Conservation (phyloP, 2,329 filamentous ascomycete genomes). For the Cylindrodendrum hubeiense region DNA sequence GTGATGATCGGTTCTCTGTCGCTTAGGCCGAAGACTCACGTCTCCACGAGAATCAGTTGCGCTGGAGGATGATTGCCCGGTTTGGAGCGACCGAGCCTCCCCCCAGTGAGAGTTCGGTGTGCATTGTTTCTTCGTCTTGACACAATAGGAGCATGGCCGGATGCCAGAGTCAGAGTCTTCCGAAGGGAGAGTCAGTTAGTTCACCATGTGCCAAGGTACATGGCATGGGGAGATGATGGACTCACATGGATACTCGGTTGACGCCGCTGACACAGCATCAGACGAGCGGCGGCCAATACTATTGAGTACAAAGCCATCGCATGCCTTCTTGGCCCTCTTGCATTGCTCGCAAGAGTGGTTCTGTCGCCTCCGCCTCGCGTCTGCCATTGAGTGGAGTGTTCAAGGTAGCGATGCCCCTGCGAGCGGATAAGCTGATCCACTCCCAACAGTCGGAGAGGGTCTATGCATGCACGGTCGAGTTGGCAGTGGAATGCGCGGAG, state of each 20-base stretch:
- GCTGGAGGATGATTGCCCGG: constrained; percentile 3
- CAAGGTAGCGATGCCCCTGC: background rate
- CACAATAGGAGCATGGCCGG: constrained; percentile 46
- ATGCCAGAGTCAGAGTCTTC: constrained; percentile 10
- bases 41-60: background rate
- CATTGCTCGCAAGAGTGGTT: constrained; percentile 44
- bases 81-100: constrained; percentile 10
- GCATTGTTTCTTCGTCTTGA: constrained; percentile 46
- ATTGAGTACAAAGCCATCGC: constrained; percentile 41
- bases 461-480: background rate
- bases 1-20: constrained; percentile 15
- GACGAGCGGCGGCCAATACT: constrained; percentile 11
- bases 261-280: constrained; percentile 5
- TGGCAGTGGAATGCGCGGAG: constrained; percentile 9
- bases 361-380: constrained; percentile 31
- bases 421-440: constrained; percentile 5
- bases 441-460: background rate
- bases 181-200: constrained; percentile 3
- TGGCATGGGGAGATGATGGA: background rate
- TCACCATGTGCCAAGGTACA: background rate
- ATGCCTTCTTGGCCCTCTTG: constrained; percentile 42
- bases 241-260: constrained; percentile 9
- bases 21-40: constrained; percentile 17
- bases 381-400: constrained; percentile 18
- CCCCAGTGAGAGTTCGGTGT: constrained; percentile 45